Evolutionary conservation across 2,329 filamentous ascomycete species (phyloP).

Genomic region (Hymenoscyphus fructigenus): DNA sequence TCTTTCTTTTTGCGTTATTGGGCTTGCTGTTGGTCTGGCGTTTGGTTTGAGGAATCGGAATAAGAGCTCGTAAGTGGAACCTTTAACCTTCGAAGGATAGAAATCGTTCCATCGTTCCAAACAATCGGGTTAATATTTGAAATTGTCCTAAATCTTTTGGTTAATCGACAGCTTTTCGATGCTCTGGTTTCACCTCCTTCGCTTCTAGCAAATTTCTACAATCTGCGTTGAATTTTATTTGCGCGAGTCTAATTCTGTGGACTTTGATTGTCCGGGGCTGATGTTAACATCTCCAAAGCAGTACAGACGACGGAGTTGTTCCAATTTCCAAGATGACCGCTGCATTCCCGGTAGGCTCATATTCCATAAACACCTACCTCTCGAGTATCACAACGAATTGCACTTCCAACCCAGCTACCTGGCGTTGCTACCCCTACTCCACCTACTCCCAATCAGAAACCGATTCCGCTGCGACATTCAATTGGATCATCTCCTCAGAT

Average conservation of each 20-base stretch:
- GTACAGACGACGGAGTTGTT: background rate
- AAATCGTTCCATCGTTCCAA: no score
- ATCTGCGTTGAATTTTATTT: no score
- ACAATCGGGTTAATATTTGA: no score
- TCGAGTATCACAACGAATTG: slow-evolving; percentile 53
- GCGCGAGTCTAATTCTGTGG: no score
- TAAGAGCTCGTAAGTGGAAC: slow-evolving; percentile 17
- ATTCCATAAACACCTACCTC: slow-evolving; percentile 59
- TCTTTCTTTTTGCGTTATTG: slow-evolving; percentile 31
- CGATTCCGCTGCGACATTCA: slow-evolving; percentile 51
- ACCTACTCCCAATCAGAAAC: slow-evolving; percentile 46
- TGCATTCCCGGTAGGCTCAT: slow-evolving; percentile 62
- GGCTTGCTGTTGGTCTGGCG: slow-evolving; percentile 35
- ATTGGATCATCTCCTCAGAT: slow-evolving; percentile 56
- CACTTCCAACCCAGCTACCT: slow-evolving; percentile 56
- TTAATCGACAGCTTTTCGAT: no score
- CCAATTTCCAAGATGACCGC: slow-evolving; percentile 12
- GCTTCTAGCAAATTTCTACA: no score
- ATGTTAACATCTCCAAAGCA: slow-evolving; percentile 8
- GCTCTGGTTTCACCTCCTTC: no score
- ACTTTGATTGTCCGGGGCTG: no score
- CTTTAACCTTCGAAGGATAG: no score
- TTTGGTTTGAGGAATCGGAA: slow-evolving; percentile 33
- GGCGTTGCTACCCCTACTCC: slow-evolving; percentile 39
- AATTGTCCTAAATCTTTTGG: no score